phyloP scores from a whole-genome alignment of 75 land plant genomes.

The Cunninghamia lanceolata region DNA sequence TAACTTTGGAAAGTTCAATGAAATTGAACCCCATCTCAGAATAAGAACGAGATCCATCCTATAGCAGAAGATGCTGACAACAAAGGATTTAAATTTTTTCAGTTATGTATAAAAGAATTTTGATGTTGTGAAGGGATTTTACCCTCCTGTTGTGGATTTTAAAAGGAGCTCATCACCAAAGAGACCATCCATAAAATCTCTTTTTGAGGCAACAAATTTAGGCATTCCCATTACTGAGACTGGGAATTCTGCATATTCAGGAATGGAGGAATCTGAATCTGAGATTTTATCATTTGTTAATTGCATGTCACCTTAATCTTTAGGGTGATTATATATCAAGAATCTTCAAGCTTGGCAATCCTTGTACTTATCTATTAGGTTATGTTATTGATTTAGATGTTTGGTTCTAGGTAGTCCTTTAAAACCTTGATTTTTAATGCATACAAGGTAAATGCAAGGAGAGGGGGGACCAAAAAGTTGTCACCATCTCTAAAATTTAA shows the following conservation, averaged over 20 bases:
- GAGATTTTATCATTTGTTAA: slow-evolving; percentile 21
- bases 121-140: too few species aligned
- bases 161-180: slow-evolving; percentile 27
- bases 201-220: slow-evolving; percentile 8
- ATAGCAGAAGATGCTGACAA: too few species aligned
- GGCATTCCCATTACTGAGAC: not conserved
- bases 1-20: too few species aligned
- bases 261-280: slow-evolving; percentile 3
- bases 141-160: too few species aligned
- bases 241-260: not conserved
- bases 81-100: too few species aligned
- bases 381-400: not conserved
- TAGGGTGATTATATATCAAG: not conserved
- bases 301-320: slow-evolving; percentile 24
- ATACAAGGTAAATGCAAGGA: too few species aligned
- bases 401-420: slow-evolving; percentile 15
- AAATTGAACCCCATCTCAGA: too few species aligned
- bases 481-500: too few species aligned
- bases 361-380: not conserved
- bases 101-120: too few species aligned
- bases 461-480: too few species aligned
- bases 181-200: slow-evolving; percentile 32
- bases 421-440: not conserved
- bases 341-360: not conserved
- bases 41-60: too few species aligned